These are phyloP conservation scores for Trametes polyzona DNA, from an alignment of 1,284 basidiomycete genomes.

Conservation along the genomic window DNA sequence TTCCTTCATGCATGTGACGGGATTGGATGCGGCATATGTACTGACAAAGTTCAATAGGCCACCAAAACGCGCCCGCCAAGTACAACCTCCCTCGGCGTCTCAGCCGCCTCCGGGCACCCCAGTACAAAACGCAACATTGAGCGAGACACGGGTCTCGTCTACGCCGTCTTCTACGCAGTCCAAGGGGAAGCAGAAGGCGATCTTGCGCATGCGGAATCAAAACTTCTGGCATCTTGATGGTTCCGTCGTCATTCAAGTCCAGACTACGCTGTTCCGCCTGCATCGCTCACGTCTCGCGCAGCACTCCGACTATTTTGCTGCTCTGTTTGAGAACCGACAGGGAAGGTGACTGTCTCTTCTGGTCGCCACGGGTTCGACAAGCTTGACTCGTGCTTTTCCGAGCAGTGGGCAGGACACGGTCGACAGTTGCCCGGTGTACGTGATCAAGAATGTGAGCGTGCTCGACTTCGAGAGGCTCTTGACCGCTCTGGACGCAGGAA, in stretches of 20 bases:
- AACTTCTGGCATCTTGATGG: conserved; percentile 44
- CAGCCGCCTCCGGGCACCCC: conserved; percentile 7
- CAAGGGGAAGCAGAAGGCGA: conserved; percentile 2
- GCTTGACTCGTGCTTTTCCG: too few species aligned
- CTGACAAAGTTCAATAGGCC: neutral
- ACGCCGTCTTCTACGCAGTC: neutral
- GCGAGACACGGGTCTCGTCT: too few species aligned
- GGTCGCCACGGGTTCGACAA: neutral
- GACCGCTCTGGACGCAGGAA: conserved; percentile 38
- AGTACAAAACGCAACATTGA: neutral
- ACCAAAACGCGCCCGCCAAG: conserved; percentile 10
- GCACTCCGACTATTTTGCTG: conserved; percentile 40
- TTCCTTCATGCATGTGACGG: too few species aligned
- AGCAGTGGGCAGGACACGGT: conserved; percentile 17
- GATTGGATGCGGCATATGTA: too few species aligned
- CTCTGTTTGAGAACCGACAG: conserved; percentile 28
- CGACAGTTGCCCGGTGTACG: conserved; percentile 37
- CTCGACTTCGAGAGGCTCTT: conserved; percentile 42
- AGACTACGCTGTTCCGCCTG: conserved; percentile 38
- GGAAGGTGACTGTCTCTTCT: conserved; percentile 14
- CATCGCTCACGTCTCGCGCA: conserved; percentile 40
- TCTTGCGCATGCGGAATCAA: conserved; percentile 7
- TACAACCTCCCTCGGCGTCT: conserved; percentile 5
- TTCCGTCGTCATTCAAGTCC: conserved; percentile 39
- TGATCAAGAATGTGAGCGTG: conserved; percentile 25